These are phyloP conservation scores for Verticillium longisporum DNA, from an alignment of 2,329 filamentous ascomycete genomes.

Conservation along the genomic window DNA sequence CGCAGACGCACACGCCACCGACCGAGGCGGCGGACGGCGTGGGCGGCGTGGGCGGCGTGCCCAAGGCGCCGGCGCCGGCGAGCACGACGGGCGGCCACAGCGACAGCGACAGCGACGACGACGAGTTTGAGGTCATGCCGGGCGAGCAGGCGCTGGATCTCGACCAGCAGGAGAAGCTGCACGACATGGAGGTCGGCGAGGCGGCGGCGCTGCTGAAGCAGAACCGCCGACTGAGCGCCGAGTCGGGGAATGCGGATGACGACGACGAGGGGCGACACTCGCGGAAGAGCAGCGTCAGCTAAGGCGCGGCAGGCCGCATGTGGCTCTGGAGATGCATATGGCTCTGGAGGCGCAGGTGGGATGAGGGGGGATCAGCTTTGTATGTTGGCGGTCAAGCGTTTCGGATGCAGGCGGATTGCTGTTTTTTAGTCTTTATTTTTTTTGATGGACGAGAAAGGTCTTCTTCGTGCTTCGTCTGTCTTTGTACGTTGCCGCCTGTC, in stretches of 20 bases:
- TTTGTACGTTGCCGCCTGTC: not conserved
- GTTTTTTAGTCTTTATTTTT: not conserved
- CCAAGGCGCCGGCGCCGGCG: slow-evolving; percentile 2
- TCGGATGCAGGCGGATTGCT: no score
- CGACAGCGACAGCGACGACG: slow-evolving; percentile 8
- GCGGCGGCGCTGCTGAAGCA: slow-evolving; percentile 40
- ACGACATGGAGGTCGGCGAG: slow-evolving; percentile 54
- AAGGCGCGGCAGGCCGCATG: not conserved
- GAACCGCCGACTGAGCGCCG: slow-evolving; percentile 18
- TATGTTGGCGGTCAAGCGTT: no score
- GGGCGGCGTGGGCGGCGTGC: not conserved
- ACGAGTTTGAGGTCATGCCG: slow-evolving; percentile 33
- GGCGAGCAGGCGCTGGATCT: slow-evolving; percentile 33
- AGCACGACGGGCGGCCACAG: not conserved
- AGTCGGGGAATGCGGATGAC: slow-evolving; percentile 25
- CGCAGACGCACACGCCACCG: slow-evolving; percentile 1
- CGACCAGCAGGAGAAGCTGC: slow-evolving; percentile 46
- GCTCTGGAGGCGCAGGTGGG: no score
- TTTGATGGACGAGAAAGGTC: not conserved
- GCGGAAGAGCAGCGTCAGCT: slow-evolving; percentile 7
- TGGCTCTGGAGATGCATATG: no score
- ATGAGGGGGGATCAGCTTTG: no score
- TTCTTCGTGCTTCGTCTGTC: not conserved
- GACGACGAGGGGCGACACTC: slow-evolving; percentile 22
- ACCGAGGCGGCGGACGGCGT: not conserved